phyloP scores from a whole-genome alignment of 495 filamentous ascomycete genomes.

The Filosporella fistucella region DNA sequence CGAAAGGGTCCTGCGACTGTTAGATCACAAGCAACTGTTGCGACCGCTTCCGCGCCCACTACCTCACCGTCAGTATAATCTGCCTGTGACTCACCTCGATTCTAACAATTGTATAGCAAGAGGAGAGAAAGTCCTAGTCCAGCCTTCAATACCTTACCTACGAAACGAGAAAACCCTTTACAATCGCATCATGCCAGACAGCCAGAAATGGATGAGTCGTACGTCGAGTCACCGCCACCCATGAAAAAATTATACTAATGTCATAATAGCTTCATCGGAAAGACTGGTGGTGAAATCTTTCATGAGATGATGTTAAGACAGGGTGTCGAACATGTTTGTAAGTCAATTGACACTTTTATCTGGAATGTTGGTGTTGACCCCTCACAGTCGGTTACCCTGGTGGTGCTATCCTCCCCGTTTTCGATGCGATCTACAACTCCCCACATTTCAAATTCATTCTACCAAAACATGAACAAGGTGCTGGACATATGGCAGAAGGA shows the following conservation, averaged over 20 bases:
- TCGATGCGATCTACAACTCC: constrained; percentile 80
- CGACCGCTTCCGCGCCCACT: constrained; percentile 14
- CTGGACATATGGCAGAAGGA: constrained; percentile 78
- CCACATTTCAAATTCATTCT: constrained; percentile 76
- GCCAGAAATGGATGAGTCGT: constrained; percentile 73
- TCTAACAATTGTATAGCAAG: constrained; percentile 19
- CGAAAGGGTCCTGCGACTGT: constrained; percentile 14
- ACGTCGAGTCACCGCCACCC: constrained; percentile 30
- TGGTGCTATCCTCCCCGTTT: constrained; percentile 78
- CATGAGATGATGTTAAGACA: constrained; percentile 98
- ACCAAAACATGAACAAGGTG: constrained; percentile 75
- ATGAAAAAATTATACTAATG: constrained; percentile 21
- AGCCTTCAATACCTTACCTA: constrained; percentile 20
- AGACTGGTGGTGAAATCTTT: constrained; percentile 94
- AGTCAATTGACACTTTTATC: constrained; percentile 32
- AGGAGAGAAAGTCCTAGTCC: constrained; percentile 21
- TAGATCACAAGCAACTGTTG: constrained; percentile 20
- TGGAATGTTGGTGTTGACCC: constrained; percentile 15
- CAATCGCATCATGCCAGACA: constrained; percentile 62
- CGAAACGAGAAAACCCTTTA: constrained; percentile 42
- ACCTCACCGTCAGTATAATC: constrained; percentile 7
- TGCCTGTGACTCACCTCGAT: constrained; percentile 16
- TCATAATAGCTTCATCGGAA: constrained; percentile 75
- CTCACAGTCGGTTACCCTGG: constrained; percentile 64
- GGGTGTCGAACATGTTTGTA: constrained; percentile 87